Evolutionary conservation across 805 yeast species (phyloP).

Genomic region (Ogataea paraovalis): DNA sequence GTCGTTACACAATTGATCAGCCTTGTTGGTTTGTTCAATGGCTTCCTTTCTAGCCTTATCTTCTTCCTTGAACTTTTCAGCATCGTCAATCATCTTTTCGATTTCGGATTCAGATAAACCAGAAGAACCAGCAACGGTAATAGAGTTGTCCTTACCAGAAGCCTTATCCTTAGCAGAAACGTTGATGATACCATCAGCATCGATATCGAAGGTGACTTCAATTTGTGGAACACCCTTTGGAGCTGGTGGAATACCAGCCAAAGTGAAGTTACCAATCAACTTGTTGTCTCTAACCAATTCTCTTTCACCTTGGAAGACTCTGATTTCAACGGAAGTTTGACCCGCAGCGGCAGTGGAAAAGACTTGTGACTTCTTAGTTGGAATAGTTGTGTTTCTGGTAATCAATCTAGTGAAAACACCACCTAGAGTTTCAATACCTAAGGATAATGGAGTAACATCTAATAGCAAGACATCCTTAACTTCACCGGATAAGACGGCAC

Average conservation of each 20-base stretch:
- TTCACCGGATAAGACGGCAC: conserved; percentile 81
- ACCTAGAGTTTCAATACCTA: conserved; percentile 99
- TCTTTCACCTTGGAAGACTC: conserved; percentile 98
- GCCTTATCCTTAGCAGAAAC: conserved; percentile 81
- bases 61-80: conserved; percentile 53
- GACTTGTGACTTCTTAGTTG: conserved; percentile 95
- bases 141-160: conserved; percentile 72
- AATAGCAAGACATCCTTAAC: conserved; percentile 71
- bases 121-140: conserved; percentile 66
- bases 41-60: conserved; percentile 59
- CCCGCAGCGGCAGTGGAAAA: conserved; percentile 97
- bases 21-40: conserved; percentile 71
- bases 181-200: conserved; percentile 95
- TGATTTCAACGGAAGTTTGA: conserved; percentile 98
- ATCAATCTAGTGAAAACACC: conserved; percentile 98
- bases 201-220: conserved; percentile 95
- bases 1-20: conserved; percentile 78
- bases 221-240: conserved; percentile 99
- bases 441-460: conserved; percentile 91
- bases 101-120: conserved; percentile 70
- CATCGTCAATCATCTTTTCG: conserved; percentile 58
- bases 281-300: conserved; percentile 94
- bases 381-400: conserved; percentile 97
- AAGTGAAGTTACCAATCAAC: conserved; percentile 94
- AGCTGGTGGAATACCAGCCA: conserved; percentile 95